Evolutionary conservation across 371 early-diverging fungal species (phyloP).

Genomic region (Globomyces sp.): DNA sequence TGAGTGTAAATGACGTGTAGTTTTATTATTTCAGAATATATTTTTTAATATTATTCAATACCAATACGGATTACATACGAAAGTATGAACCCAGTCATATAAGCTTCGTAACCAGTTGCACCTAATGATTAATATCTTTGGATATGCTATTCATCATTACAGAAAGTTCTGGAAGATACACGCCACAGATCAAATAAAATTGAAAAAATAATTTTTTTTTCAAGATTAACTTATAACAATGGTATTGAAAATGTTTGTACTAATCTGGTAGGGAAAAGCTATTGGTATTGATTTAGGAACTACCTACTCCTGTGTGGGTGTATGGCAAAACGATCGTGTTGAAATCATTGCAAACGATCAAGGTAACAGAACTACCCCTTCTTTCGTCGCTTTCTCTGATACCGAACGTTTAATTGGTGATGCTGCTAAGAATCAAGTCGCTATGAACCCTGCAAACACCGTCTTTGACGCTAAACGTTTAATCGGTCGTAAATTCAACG

Average conservation of each 20-base stretch:
- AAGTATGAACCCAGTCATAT: too few relatives aligned
- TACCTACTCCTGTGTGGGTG: constrained; percentile 99
- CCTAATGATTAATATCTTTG: too few relatives aligned
- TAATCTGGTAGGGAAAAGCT: constrained; percentile 22
- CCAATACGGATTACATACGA: too few relatives aligned
- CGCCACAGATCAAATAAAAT: background rate
- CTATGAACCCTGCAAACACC: constrained; percentile 79
- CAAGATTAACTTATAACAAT: constrained; percentile 4
- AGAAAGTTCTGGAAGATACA: too few relatives aligned
- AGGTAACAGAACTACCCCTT: constrained; percentile 96
- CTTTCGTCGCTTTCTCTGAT: constrained; percentile 93
- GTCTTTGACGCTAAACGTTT: constrained; percentile 97
- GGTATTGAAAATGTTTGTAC: background rate
- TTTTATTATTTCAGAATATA: too few relatives aligned
- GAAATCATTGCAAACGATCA: constrained; percentile 98
- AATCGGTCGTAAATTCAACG: constrained; percentile 92
- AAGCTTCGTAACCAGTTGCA: too few relatives aligned
- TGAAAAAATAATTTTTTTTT: constrained; percentile 1
- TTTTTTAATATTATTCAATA: too few relatives aligned
- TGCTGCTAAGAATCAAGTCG: constrained; percentile 92
- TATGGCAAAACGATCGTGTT: constrained; percentile 93
- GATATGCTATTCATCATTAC: too few relatives aligned
- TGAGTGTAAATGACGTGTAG: too few relatives aligned
- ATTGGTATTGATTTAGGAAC: constrained; percentile 94
- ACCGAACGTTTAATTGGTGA: constrained; percentile 91